Percentiles rank a stretch among this genome's conserved stretches.
These are phyloP conservation scores for Luffa aegyptiaca DNA, from an alignment of 306 rosid genomes.

Conservation along the genomic window DNA sequence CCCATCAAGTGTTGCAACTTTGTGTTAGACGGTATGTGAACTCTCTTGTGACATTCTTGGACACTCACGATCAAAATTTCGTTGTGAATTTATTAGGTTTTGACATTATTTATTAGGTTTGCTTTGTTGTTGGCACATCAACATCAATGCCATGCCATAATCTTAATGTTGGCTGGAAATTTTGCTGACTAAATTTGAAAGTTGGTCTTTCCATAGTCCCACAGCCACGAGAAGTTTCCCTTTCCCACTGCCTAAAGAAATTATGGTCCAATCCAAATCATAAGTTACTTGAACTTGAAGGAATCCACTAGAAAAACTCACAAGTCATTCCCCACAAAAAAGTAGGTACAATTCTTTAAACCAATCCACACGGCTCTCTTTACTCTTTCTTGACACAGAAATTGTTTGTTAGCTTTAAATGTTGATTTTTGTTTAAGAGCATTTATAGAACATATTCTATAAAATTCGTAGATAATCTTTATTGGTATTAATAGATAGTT, in stretches of 20 bases:
- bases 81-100: background rate
- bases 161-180: background rate
- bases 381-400: too few relatives aligned
- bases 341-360: background rate
- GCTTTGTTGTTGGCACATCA: background rate
- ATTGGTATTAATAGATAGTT: background rate
- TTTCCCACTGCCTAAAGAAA: constrained; percentile 1
- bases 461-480: background rate
- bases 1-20: too few relatives aligned
- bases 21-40: background rate
- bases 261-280: constrained; percentile 5
- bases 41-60: background rate
- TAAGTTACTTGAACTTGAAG: constrained; percentile 2
- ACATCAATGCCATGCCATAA: background rate
- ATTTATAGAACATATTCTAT: background rate
- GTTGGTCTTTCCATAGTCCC: background rate
- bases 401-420: background rate
- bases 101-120: background rate
- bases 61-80: background rate
- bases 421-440: background rate
- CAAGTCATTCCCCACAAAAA: background rate
- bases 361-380: background rate
- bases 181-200: constrained; percentile 4
- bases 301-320: background rate
- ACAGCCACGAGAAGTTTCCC: background rate